Base-by-base conservation (phyloP, 129 eudicot species). In the Pseudognaphalium luteoalbum region DNA sequence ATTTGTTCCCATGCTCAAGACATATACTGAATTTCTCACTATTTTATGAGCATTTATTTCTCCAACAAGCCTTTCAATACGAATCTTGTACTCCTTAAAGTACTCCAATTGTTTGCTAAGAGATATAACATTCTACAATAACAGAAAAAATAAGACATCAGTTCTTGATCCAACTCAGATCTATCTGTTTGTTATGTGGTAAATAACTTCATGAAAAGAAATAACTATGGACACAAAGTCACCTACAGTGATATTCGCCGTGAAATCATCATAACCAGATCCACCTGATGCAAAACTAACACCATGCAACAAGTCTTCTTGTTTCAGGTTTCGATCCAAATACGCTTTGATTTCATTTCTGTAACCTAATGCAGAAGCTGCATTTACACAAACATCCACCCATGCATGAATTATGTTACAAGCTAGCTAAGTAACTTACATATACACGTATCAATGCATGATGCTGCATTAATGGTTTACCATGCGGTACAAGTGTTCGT, bases 271-370 rank as follows among this genome's bases (percentile, higher is more conserved):
- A 29, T 84, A 89, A 60, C 91, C 91, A 5, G 91, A 86, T 50
- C 84, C 91, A 68, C 91, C 91, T 47, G 95, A 86, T 52, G 91
- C 95, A 70, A 89, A 89, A 81, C 95, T 89, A 76, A 89, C 89
- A 56, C 95, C 95, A 68, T 87, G 85, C 70, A 85, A 8, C 33
- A 89, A 61, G 56, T 89, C 95, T 69, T 47, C 77, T 35, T 71
- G 74, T 39, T 56, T 69, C 51, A 89, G 37, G 6, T 69, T 29
- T 6, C 74, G 85, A 22, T 89, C 89, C 35, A 87, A 68, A 73
- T 82, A 89, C 22, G 82, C 91, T 78, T 71, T 79, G 63, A 87
- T 78, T 75, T 75, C 59, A 11, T 76, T 66, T 66, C 12, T 58
- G 51, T 85, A 81, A 61, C 91, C 88, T 68, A 87, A 32, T 60